phyloP scores from a whole-genome alignment of 371 early-diverging fungal species.

The Apophysomyces elegans region DNA sequence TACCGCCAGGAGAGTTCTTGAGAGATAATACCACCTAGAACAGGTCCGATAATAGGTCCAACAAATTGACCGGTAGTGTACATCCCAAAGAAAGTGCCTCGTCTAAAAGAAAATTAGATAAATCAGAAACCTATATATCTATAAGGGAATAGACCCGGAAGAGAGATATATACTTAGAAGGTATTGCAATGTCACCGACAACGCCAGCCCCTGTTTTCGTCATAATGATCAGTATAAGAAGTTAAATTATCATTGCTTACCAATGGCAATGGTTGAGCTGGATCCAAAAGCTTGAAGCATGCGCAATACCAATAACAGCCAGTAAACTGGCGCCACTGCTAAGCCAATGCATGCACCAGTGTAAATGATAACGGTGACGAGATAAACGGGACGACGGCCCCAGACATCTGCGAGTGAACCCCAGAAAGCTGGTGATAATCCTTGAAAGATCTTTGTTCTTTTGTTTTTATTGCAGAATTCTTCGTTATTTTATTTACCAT shows the following conservation, averaged over 20 bases:
- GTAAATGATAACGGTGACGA: constrained; percentile 14
- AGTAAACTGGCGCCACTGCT: constrained; percentile 13
- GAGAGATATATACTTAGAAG: constrained; percentile 33
- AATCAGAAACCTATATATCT: neutral
- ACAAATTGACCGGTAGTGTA: constrained; percentile 45
- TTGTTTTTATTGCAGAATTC: neutral
- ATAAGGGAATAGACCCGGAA: constrained; percentile 18
- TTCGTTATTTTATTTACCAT: constrained; percentile 14
- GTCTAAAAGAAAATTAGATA: constrained; percentile 11
- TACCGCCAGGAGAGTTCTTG: constrained; percentile 16
- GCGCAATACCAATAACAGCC: constrained; percentile 17
- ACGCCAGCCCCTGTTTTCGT: constrained; percentile 59
- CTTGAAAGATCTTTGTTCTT: constrained; percentile 23
- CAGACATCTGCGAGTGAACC: constrained; percentile 28
- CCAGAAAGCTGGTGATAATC: constrained; percentile 29
- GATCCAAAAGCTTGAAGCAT: constrained; percentile 25
- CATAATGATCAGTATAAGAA: constrained; percentile 22
- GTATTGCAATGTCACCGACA: constrained; percentile 57
- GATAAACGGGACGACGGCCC: constrained; percentile 30
- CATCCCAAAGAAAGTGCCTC: constrained; percentile 60
- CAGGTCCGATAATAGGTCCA: constrained; percentile 56
- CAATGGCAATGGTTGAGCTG: constrained; percentile 49
- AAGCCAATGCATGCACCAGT: constrained; percentile 15
- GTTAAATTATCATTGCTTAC: constrained; percentile 5
- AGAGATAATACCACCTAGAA: constrained; percentile 34